Evolutionary conservation across 352 stramenopile genomes (phyloP), one percentile per base, ranked within the genome.

Genomic region (Pythium apleroticum): DNA sequence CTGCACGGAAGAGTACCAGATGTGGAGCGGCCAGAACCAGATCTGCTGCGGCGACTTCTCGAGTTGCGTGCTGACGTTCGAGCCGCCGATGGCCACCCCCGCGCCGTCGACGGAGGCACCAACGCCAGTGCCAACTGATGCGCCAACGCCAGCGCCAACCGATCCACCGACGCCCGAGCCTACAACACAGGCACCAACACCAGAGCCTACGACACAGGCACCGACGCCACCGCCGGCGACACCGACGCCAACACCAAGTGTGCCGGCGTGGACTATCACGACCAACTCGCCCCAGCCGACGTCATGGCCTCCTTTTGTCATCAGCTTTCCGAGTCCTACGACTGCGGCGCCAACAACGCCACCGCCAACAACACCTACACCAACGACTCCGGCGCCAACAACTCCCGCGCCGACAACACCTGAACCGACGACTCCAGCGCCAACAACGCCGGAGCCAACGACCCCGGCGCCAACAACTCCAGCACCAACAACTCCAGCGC

Each of bases 11-110:
- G 60, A 77, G 4, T 76, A 66, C 24, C 64, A 53, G 25, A 24
- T 41, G 1, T 86, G 77, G 77, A 75, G 69, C 59, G 63, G 72
- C 14, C 69, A 85, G 53, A 86, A 86, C 70, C 33, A 79, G 19
- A 82, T 88, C 63, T 88, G 79, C 48, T 88, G 79, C 52, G 68
- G 70, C 9, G 45, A 37, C 14, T 53, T 72, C 19, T 63, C 52
- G 19, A 60, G 75, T 12, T 88, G 79, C 35, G 57, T 60, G 9
- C 35, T 77, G 11, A 85, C 77, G 20, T 84, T 79, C 60, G 46
- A 79, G 52, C 43, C 54, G 3, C 33, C 65, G 15, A 79, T 88
- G 72, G 72, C 45, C 10, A 58, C 67, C 15, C 60, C 62, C 17
- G 17, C 62, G n/a, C 58, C 35, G 25, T 41, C 52, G 4, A 56